These are phyloP conservation scores for Hortaea sp. DNA, from an alignment of 2,329 filamentous ascomycete genomes.

Conservation along the genomic window DNA sequence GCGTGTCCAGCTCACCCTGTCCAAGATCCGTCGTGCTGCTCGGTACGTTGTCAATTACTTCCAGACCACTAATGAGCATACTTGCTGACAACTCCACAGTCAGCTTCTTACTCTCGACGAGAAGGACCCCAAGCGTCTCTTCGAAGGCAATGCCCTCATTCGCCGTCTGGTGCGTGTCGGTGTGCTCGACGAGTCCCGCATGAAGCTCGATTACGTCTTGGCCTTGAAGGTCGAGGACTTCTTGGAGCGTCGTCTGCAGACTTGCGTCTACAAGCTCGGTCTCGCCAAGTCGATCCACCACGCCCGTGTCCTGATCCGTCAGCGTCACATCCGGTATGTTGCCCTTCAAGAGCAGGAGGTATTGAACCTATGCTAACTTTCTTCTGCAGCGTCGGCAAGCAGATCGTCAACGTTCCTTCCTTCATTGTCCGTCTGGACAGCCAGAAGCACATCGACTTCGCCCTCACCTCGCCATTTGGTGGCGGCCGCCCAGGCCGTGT, in stretches of 20 bases:
- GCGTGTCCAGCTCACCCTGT: constrained; percentile 98
- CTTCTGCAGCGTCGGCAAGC: constrained; percentile 75
- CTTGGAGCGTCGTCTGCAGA: constrained; percentile 99
- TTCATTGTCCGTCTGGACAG: constrained; percentile 99
- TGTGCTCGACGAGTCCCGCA: constrained; percentile 99
- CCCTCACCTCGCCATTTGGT: constrained; percentile 93
- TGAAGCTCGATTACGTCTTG: constrained; percentile 99
- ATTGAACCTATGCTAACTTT: constrained; percentile 11
- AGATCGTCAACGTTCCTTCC: constrained; percentile 99
- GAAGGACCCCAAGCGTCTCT: constrained; percentile 99
- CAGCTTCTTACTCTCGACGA: constrained; percentile 99
- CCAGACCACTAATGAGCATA: not conserved
- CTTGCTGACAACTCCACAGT: constrained; percentile 45
- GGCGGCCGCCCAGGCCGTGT: constrained; percentile 95
- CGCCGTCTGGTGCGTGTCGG: constrained; percentile 98
- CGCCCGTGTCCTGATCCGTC: constrained; percentile 98
- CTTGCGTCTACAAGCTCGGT: constrained; percentile 99
- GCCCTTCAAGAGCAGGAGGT: not conserved
- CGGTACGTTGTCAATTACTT: constrained; percentile 53
- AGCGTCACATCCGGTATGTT: constrained; percentile 83
- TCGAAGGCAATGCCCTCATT: constrained; percentile 99
- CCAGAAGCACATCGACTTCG: constrained; percentile 99
- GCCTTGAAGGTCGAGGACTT: constrained; percentile 99
- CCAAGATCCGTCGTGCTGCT: constrained; percentile 99
- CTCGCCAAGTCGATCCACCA: constrained; percentile 99